Evolutionary conservation across 331 rosid species (phyloP).

Genomic region (Phaseolus coccineus): DNA sequence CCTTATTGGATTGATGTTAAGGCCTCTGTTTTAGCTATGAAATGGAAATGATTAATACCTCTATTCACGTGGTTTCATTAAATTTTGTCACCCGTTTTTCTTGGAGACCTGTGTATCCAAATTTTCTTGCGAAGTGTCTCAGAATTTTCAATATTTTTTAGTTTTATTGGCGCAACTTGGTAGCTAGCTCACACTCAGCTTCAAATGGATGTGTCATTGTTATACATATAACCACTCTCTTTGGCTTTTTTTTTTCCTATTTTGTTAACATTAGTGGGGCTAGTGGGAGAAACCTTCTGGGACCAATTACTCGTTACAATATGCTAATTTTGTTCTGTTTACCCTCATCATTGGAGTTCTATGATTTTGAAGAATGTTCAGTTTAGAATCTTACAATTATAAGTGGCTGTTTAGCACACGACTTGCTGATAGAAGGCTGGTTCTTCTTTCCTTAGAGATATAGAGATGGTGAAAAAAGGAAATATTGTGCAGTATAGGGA

Average conservation of each 20-base stretch:
- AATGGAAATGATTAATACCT: conserved; percentile 9
- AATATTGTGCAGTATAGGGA: conserved; percentile 78
- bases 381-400: conserved; percentile 36
- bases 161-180: background rate
- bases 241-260: background rate
- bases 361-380: conserved; percentile 41
- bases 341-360: background rate
- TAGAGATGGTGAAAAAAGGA: conserved; percentile 62
- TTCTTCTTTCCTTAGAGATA: conserved; percentile 45
- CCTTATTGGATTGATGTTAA: background rate
- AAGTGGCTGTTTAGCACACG: conserved; percentile 16
- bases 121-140: background rate
- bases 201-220: background rate
- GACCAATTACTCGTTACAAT: conserved; percentile 12
- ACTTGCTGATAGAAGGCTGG: conserved; percentile 42
- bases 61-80: conserved; percentile 36
- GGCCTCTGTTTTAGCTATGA: conserved; percentile 15
- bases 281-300: background rate
- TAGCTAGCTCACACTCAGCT: background rate
- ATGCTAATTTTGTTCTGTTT: background rate
- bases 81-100: conserved; percentile 4
- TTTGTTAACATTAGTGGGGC: background rate
- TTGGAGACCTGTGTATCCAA: background rate
- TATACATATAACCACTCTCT: background rate
- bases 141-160: conserved; percentile 13